Base-by-base conservation (phyloP, 768 basidiomycete genomes). In the Boletus pseudo-olivaceus region DNA sequence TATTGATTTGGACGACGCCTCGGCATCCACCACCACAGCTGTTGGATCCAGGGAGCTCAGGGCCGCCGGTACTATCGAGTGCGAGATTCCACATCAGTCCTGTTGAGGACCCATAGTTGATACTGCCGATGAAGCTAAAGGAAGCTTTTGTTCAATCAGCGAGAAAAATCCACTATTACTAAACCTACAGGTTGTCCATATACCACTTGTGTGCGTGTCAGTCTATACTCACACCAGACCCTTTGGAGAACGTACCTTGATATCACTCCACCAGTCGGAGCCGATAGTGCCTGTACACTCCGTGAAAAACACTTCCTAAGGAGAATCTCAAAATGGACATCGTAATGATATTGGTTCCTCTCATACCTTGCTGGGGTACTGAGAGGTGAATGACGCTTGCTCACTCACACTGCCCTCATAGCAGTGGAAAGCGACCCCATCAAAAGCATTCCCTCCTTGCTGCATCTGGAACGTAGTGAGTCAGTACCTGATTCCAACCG, bases 31-130 rank as follows among this genome's bases (percentile, higher is more conserved):
- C 78, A 2, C 76, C 75, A 56, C 88, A 91, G 53, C 83, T 86
- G 51, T 73, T 73, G 2, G 83, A 81, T 7, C 84, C 83, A 0
- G 87, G 85, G 3, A 85, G 73, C 62, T 78, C 79, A 2, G 88
- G 88, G n/a, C 79, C 67, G 0, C 88, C 87, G 34, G 68, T 78
- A 0, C 79, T 73, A 39, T 89, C 82, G 9, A 86, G 75, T 0
- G 85, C 88, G 40, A 89, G 69, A 61, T 87, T 88, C 87, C 88
- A 91, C 83, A 88, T 86, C 20, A 90, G 71, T 0, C 75, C 85
- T 35, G 80, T 64, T 5, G 67, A 68, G 29, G 72, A 65, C 5
- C 66, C 65, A 20, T 75, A 64, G 40, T 42, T 54, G 19, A 71
- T 38, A 29, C 71, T 65, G 5, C 79, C 76, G 33, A 77, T 75